Evolutionary conservation across 306 rosid genomes (phyloP), one percentile per base, ranked within the genome.

Genomic region (Rosa rugosa): DNA sequence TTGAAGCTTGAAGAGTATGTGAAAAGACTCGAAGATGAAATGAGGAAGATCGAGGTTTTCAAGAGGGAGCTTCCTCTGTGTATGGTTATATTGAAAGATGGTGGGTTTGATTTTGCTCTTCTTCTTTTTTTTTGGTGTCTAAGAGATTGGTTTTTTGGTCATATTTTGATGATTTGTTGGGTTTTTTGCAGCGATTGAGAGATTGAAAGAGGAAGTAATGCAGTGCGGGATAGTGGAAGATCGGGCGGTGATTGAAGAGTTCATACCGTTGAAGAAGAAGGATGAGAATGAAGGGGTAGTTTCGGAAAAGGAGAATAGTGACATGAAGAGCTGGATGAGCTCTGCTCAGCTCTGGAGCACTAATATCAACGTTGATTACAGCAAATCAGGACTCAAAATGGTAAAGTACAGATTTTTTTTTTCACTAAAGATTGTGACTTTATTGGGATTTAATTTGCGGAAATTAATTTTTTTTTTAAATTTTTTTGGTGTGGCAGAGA

Each of bases 1-100:
- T 66, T 85, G 31, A 88, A 79, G 88, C 90, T 92, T 23, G 90
- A 83, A 3, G 88, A 71, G 42, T 88, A 77, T 25, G 75, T 82
- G 20, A 75, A 72, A 2, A 84, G 94, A 77, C 80, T 94, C 83
- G 94, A 90, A 54, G 94, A 86, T 8, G 98, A 94, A 75, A 76
- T 81, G 88, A 84, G 62, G 2, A 94, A 94, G 66, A 89, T 92
- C 18, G 90, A 88, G 7, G 96, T 89, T 27, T 94, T 94, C 69
- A 92, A 94, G 80, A 89, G 96, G 11, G 96, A 94, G 86, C 98
- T 94, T 81, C 98, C 98, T 47, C 91, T 90, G 23, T 92, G 86
- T 80, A 80, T 87, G 86, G 78, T 89, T 78, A 89, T 94, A 42
- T 81, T 94, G 6, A 86, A 81, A 51, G 93, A 94, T 59, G 96